Percentiles rank a stretch among this genome's conserved stretches.
Conservation (phyloP, 1,284 basidiomycete genomes). For the Clitocybe nebularis region DNA sequence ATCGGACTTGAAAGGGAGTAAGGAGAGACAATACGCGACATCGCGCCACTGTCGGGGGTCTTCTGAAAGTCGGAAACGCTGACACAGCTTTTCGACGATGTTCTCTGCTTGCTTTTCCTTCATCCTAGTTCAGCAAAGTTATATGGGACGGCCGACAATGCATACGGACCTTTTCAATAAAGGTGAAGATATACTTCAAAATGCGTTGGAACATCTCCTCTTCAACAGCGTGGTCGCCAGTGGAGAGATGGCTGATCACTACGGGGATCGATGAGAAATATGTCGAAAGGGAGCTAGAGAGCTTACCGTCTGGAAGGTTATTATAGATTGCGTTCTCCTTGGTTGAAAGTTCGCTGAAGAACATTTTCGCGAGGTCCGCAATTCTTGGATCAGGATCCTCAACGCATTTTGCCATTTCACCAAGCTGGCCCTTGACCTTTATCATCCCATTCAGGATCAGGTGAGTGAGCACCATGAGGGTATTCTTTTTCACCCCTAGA, state of each 20-base stretch:
- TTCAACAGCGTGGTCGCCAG: constrained; percentile 91
- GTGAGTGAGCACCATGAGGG: constrained; percentile 97
- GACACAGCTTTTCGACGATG: constrained; percentile 93
- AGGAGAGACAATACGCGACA: constrained; percentile 92
- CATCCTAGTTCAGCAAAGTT: neutral
- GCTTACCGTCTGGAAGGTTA: constrained; percentile 86
- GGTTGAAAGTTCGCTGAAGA: constrained; percentile 95
- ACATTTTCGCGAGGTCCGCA: constrained; percentile 91
- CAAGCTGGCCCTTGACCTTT: constrained; percentile 98
- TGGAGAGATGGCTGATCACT: constrained; percentile 94
- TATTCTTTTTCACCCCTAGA: constrained; percentile 96
- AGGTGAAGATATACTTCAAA: constrained; percentile 94
- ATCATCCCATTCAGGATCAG: constrained; percentile 98
- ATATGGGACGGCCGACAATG: neutral
- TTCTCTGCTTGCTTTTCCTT: constrained; percentile 95
- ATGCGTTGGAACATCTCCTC: constrained; percentile 91
- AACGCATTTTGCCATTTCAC: constrained; percentile 99
- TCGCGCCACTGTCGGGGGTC: constrained; percentile 96
- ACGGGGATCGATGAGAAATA: constrained; percentile 4
- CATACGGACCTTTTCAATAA: constrained; percentile 84
- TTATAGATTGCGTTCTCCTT: constrained; percentile 99
- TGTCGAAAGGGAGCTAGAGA: neutral
- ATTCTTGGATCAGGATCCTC: constrained; percentile 91
- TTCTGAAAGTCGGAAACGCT: constrained; percentile 86
- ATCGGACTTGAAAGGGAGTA: constrained; percentile 96